phyloP scores from a whole-genome alignment of 768 basidiomycete species.

The Suillus hirtellus region DNA sequence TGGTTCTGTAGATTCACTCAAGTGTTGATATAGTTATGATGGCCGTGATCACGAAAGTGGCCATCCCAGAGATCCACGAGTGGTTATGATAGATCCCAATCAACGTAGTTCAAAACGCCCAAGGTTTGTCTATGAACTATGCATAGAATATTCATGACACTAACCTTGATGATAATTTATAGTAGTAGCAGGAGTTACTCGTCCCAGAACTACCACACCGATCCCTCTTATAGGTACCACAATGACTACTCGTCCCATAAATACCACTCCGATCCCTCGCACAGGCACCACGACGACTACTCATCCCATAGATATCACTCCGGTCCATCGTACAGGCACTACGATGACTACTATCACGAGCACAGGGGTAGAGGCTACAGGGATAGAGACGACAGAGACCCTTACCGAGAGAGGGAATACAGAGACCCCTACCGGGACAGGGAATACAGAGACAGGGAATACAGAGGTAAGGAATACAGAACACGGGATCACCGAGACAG shows the following conservation, averaged over 20 bases:
- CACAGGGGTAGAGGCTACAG: conserved; percentile 22
- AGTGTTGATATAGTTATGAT: conserved; percentile 26
- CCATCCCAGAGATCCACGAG: conserved; percentile 28
- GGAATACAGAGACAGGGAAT: conserved; percentile 19
- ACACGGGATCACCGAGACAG: conserved; percentile 4
- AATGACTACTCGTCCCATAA: conserved; percentile 19
- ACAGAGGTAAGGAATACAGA: conserved; percentile 19
- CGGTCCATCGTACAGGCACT: conserved; percentile 25
- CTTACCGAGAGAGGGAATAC: conserved; percentile 18
- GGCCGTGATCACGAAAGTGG: conserved; percentile 23
- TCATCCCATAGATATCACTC: conserved; percentile 24
- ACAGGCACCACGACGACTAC: conserved; percentile 12
- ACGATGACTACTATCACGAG: conserved; percentile 23
- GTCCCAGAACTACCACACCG: conserved; percentile 23
- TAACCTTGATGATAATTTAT: conserved; percentile 12
- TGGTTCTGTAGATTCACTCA: neutral
- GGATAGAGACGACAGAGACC: conserved; percentile 25
- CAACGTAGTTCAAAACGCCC: conserved; percentile 15
- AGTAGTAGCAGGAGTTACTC: conserved; percentile 29
- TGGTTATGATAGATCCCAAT: conserved; percentile 26
- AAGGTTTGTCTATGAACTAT: conserved; percentile 21
- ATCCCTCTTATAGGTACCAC: conserved; percentile 12
- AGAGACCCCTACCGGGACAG: conserved; percentile 22
- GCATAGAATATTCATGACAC: neutral
- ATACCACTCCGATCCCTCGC: conserved; percentile 22